Base-by-base conservation (phyloP, 73 alveolate genomes). In the Stentor roeselii region DNA sequence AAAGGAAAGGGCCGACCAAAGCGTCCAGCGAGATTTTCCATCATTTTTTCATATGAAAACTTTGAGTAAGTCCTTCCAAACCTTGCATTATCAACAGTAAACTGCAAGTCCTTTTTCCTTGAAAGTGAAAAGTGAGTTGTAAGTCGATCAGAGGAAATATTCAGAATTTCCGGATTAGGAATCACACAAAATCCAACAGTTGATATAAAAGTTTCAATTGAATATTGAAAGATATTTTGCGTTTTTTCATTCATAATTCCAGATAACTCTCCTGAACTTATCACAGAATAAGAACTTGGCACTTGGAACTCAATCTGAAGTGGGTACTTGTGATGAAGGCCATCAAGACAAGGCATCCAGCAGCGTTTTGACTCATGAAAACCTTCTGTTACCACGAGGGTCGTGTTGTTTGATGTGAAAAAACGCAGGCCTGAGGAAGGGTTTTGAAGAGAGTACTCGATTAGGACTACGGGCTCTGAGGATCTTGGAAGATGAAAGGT, bases 1-100 rank as follows among this genome's bases (percentile, higher is more conserved):
- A 35, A 88, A 3, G 93, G 93, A 75, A 50, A 84, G 27, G 39
- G 86, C 6, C 41, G 21, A 21, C 50, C 80, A 34, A 67, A 21
- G 27, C 11, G 21, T 34, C 37, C 80, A 21, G 80, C 37, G 34
- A 67, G 41, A 34, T 34, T 21, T 0, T n/a, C 34, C 15, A 67
- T n/a, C 37, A 67, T 67, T 15, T 67, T 67, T 2, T 40, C 80
- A 2, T 67, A 67, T 1, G 80, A 67, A 40, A 67, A 67, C n/a
- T 67, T 21, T 27, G 80, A 32, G n/a, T n/a, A n/a, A n/a, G n/a
- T n/a, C n/a, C n/a, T n/a, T n/a, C n/a, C n/a, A n/a, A n/a, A n/a
- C n/a, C n/a, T n/a, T n/a, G n/a, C n/a, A 32, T 67, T 67, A 2
- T 67, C 21, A 21, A 67, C 34, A 21, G 80, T 67, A 67, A 27